Evolutionary conservation across 2,329 filamentous ascomycete species (phyloP), one percentile per base, ranked within the genome.

Genomic region (Albifimbria verrucaria): DNA sequence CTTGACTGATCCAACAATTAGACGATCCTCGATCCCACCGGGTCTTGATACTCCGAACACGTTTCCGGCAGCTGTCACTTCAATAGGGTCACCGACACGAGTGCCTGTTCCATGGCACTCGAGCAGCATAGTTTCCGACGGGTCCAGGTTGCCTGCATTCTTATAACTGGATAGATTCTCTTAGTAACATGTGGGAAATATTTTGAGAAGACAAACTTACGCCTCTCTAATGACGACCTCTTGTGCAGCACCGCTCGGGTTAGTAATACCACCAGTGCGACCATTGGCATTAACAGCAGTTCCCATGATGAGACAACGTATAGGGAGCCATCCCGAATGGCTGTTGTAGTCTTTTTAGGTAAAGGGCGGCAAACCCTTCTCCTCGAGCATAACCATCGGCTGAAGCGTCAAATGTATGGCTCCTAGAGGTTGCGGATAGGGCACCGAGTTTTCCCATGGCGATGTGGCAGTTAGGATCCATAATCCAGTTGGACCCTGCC

Each of bases 61-160:
- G 12, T 36, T 48, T 15, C 46, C 46, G 2, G 21, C 46, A 3
- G 46, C 46, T 7, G 46, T 15, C 21, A 48, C 46, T 26, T 48
- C 46, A n/a, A 48, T 5, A 15, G 46, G 46, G 15, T 48, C 46
- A 7, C 46, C 46, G 4, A 36, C 46, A 17, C 3, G 24, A 3
- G 46, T 48, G 4, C 46, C 46, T 10, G 46, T 48, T 10, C 46
- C 46, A 18, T 48, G 46, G 25, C 24, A 48, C 25, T 48, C 46
- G 17, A 36, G 10, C 9, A 36, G 10, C 12, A 4, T 7, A 9
- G 46, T 48, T 10, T 48, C 25, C 7, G 46, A 7, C 4, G 11
- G 11, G 7, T 4, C 12, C n/a, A 36, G 25, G 15, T 32, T 32
- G 6, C 25, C 46, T 3, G 46, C 46, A 48, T 48, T 48, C 18